Conservation (phyloP, 2,329 filamentous ascomycete species). For the Coniochaeta ligniaria region DNA sequence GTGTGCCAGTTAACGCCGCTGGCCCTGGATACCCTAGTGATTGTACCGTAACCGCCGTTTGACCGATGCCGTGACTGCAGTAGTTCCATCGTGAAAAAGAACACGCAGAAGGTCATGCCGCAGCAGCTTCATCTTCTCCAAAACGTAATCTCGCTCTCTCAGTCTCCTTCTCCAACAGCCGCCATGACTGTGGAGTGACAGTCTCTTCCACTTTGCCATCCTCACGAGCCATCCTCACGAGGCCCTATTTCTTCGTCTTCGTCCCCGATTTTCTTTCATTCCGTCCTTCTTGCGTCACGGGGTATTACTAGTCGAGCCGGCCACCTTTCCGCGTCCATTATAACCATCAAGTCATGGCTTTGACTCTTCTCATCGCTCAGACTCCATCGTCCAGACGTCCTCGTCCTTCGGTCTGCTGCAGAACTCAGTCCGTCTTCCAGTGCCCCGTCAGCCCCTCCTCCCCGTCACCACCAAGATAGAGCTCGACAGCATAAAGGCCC, state of each 20-base stretch:
- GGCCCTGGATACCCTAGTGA: neutral
- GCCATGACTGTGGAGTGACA: neutral
- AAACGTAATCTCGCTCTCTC: neutral
- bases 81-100: neutral
- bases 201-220: neutral
- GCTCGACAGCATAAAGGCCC: conserved; percentile 80
- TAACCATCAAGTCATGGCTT: neutral
- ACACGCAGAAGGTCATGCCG: neutral
- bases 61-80: neutral
- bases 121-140: neutral
- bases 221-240: no score
- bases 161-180: neutral
- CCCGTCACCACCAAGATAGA: conserved; percentile 79
- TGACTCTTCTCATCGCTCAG: neutral
- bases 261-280: neutral
- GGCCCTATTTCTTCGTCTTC: neutral
- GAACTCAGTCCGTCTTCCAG: conserved; percentile 85
- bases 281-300: neutral
- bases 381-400: neutral
- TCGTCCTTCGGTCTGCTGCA: neutral
- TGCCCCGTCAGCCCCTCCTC: conserved; percentile 68
- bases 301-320: neutral
- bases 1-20: conserved; percentile 1
- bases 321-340: neutral
- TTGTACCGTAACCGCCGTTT: neutral